Percentiles rank a stretch among this genome's conserved stretches.
Conservation (phyloP, 1,284 basidiomycete genomes). For the Malassezia caprae region DNA sequence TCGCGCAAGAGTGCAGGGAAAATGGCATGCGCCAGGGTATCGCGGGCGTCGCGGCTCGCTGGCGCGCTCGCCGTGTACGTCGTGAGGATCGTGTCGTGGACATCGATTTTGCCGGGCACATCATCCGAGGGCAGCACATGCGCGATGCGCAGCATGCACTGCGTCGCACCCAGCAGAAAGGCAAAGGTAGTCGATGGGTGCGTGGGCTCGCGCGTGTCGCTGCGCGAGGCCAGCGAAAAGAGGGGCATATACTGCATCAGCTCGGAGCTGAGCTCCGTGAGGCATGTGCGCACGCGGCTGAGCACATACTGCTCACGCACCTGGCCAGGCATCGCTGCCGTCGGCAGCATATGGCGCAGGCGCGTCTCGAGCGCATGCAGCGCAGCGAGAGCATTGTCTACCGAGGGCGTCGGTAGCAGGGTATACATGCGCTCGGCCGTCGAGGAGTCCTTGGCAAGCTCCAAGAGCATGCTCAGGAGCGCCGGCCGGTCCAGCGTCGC, state of each 20-base stretch:
- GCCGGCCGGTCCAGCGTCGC: conserved; percentile 34
- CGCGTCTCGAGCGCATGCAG: conserved; percentile 12
- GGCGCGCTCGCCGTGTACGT: conserved; percentile 4
- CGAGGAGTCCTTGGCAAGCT: conserved; percentile 23
- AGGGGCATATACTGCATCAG: conserved; percentile 28
- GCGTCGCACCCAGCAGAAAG: conserved; percentile 31
- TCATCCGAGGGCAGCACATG: conserved; percentile 24
- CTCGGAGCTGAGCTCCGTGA: conserved; percentile 30
- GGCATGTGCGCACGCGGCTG: conserved; percentile 27
- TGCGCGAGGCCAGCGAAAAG: conserved; percentile 19
- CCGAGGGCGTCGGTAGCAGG: conserved; percentile 33
- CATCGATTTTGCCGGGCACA: not conserved
- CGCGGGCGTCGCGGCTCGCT: conserved; percentile 23
- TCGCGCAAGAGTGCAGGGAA: conserved; percentile 34
- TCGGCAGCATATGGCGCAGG: conserved; percentile 25
- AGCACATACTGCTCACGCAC: conserved; percentile 36
- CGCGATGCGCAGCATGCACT: conserved; percentile 30
- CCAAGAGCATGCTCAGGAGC: conserved; percentile 31
- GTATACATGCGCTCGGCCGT: conserved; percentile 33
- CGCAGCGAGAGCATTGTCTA: conserved; percentile 13
- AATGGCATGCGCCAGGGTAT: conserved; percentile 30
- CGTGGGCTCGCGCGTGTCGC: conserved; percentile 1
- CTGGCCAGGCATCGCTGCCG: conserved; percentile 13
- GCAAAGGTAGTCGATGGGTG: conserved; percentile 36
- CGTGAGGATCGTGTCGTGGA: not conserved